Base-by-base conservation (phyloP, 768 basidiomycete species). In the Lentinus tigrinus region DNA sequence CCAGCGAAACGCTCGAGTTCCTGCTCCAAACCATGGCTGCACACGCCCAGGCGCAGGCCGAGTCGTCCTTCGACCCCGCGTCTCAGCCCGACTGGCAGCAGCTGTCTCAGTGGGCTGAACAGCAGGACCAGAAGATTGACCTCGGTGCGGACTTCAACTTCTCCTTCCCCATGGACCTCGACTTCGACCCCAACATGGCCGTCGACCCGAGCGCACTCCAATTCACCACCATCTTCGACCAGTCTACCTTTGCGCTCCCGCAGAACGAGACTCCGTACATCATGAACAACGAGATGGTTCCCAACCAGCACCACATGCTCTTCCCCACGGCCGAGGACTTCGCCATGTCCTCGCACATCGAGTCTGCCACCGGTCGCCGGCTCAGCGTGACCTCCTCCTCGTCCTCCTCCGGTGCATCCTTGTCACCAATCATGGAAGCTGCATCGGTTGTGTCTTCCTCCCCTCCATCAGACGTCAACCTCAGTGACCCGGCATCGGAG, bases 121-220 rank as follows among this genome's bases (percentile, higher is more conserved):
- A 55, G 23, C 51, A 60, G 49, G 65, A 71, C 43, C 19, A 53
- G 66, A 57, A 81, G 80, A 42, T 69, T 74, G 58, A 77, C 78
- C 71, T 83, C 74, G 62, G 64, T 63, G 24, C 68, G 62, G 79
- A 68, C 60, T 81, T 67, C 64, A 71, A 68, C 67, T 72, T 78
- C 50, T 66, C 73, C 23, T 57, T 78, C 68, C 59, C 70, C 69
- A 81, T 86, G 79, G 83, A 85, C 70, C 77, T 88, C 70, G 85
- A 88, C 65, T 83, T 86, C 54, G 75, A 78, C 67, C 79, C 82
- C 3, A 72, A 80, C 19, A 78, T 85, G 63, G 79, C 81, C 1
- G 78, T 91, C 53, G 85, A 91, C 57, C 88, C 89, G 28, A 84
- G 75, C 63, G 75, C 81, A 7, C 72, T 89, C 13, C 87, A 89